Conservation (phyloP, 345 rosid species). For the Pistacia vera region DNA sequence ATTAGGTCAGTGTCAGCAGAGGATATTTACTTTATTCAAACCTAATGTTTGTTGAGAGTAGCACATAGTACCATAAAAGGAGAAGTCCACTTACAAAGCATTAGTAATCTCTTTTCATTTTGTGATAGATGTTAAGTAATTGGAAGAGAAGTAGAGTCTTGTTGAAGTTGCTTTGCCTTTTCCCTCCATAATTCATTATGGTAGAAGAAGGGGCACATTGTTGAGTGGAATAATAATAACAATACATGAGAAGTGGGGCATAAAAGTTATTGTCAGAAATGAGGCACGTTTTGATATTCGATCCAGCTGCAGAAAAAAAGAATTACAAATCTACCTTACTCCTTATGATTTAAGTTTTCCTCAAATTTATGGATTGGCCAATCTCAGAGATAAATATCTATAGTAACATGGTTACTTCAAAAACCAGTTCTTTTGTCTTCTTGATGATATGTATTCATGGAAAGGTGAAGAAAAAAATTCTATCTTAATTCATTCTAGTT, state of each 20-base stretch:
- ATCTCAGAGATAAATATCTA: no score
- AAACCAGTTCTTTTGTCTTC: no score
- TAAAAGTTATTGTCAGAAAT: not conserved
- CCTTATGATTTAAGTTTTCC: not conserved
- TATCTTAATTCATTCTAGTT: no score
- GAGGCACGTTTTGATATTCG: not conserved
- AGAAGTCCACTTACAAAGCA: conserved; percentile 25
- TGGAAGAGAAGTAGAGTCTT: conserved; percentile 19
- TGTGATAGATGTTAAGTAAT: conserved; percentile 10
- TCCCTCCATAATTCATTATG: conserved; percentile 3
- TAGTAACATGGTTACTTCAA: no score
- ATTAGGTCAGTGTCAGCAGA: no score
- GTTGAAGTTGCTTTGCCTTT: conserved; percentile 24
- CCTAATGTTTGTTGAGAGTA: not conserved
- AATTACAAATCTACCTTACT: not conserved
- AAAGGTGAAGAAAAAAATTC: no score
- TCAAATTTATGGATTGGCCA: not conserved
- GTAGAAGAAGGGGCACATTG: conserved; percentile 5
- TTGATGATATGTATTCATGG: no score
- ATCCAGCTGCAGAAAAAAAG: not conserved
- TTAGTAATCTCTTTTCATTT: conserved; percentile 13
- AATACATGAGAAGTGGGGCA: conserved; percentile 12
- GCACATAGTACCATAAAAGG: not conserved
- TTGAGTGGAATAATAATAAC: conserved; percentile 21
- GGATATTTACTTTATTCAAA: conserved; percentile 1